A percentile compares a stretch with the other conserved stretches of the same genome.
These are phyloP conservation scores for Anacardium occidentale DNA, from an alignment of 345 rosid genomes.

Conservation along the genomic window DNA sequence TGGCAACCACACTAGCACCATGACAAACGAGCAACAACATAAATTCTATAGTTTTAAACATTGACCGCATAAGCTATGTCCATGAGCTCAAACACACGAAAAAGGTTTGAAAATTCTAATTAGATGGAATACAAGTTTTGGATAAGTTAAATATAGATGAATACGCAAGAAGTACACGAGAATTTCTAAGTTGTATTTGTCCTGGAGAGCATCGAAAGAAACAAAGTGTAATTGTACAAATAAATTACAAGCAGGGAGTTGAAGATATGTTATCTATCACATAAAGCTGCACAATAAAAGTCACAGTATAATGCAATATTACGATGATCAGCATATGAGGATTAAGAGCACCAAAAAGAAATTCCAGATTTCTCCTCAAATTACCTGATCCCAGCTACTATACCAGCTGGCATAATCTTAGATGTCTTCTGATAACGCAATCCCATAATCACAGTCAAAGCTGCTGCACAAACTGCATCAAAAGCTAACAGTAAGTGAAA, in stretches of 20 bases:
- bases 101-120: no score
- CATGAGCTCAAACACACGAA: not conserved
- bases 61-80: not conserved
- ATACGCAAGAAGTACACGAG: no score
- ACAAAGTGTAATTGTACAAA: not conserved
- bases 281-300: no score
- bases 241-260: not conserved
- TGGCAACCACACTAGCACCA: not conserved
- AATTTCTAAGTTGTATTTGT: not conserved
- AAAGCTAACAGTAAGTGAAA: slow-evolving; percentile 16
- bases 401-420: slow-evolving; percentile 94
- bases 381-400: slow-evolving; percentile 84
- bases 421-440: slow-evolving; percentile 80
- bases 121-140: not conserved
- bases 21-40: not conserved
- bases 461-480: slow-evolving; percentile 60
- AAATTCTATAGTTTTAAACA: not conserved
- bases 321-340: not conserved
- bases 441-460: slow-evolving; percentile 78
- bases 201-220: not conserved
- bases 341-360: no score
- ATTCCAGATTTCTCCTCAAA: not conserved
- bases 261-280: no score
- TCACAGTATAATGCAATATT: not conserved
- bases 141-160: no score